These are phyloP conservation scores for Breynia disticha DNA, from an alignment of 441 rosid species.

Conservation along the genomic window DNA sequence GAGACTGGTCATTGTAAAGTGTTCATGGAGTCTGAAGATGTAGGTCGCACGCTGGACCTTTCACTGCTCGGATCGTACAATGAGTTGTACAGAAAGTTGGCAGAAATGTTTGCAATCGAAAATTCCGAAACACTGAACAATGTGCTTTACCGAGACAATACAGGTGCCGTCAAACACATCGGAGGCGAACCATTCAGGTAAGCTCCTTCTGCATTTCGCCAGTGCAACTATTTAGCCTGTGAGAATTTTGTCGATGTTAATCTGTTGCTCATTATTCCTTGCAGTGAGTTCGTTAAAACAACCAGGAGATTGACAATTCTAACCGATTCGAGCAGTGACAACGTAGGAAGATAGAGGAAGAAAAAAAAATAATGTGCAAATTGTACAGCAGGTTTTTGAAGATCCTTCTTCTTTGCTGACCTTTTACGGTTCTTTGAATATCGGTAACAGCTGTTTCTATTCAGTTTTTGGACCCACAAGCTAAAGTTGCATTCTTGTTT, in stretches of 20 bases:
- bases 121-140: slow-evolving; percentile 29
- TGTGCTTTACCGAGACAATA: slow-evolving; percentile 34
- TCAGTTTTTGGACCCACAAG: slow-evolving; percentile 9
- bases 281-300: slow-evolving; percentile 45
- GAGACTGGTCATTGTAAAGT: slow-evolving; percentile 52
- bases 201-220: neutral
- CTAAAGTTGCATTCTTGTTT: slow-evolving; percentile 15
- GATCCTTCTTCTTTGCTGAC: slow-evolving; percentile 17
- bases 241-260: neutral
- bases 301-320: slow-evolving; percentile 50
- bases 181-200: slow-evolving; percentile 57
- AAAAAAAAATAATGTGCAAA: slow-evolving; percentile 13
- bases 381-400: slow-evolving; percentile 28
- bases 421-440: slow-evolving; percentile 12
- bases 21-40: slow-evolving; percentile 55
- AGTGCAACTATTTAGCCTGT: neutral
- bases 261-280: slow-evolving; percentile 10
- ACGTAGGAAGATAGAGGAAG: slow-evolving; percentile 29
- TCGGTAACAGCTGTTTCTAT: slow-evolving; percentile 13
- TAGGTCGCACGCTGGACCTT: slow-evolving; percentile 51
- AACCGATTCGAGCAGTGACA: slow-evolving; percentile 44
- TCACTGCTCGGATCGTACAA: slow-evolving; percentile 41
- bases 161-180: slow-evolving; percentile 38
- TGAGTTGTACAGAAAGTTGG: slow-evolving; percentile 37
- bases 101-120: slow-evolving; percentile 41